Conservation (phyloP, 2,329 filamentous ascomycete genomes). For the Penicillium sp. region DNA sequence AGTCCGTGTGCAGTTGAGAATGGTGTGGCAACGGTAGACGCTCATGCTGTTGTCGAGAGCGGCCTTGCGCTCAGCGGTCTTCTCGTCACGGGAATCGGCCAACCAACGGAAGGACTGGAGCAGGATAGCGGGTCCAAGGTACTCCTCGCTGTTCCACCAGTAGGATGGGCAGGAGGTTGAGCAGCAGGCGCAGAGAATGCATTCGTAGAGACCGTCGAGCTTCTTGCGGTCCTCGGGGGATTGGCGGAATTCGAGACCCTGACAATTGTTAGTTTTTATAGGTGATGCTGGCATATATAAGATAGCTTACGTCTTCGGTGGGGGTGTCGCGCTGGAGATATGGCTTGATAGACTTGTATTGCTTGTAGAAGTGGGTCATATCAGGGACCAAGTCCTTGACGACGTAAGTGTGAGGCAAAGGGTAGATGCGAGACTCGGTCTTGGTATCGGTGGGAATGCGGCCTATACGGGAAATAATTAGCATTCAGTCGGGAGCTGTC, state of each 20-base stretch:
- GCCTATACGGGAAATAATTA: constrained; percentile 55
- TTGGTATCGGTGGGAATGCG: constrained; percentile 82
- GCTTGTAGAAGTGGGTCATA: constrained; percentile 98
- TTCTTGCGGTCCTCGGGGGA: constrained; percentile 89
- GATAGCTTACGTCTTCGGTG: constrained; percentile 69
- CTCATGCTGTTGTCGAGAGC: constrained; percentile 98
- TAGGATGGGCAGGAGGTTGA: constrained; percentile 99
- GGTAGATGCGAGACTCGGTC: constrained; percentile 91
- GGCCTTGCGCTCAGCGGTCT: constrained; percentile 79
- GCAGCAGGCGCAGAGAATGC: constrained; percentile 99
- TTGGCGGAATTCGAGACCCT: constrained; percentile 93
- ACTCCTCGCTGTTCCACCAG: constrained; percentile 99
- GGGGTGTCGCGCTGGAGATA: constrained; percentile 91
- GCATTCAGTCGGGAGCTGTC: neutral
- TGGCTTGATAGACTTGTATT: constrained; percentile 99
- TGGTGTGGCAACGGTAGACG: constrained; percentile 98
- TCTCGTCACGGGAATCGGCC: constrained; percentile 90
- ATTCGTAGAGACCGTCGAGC: constrained; percentile 97
- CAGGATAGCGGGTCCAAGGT: constrained; percentile 93
- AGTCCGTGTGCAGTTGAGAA: constrained; percentile 95
- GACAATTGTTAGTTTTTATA: constrained; percentile 3
- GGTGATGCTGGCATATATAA: constrained; percentile 18
- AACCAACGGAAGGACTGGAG: constrained; percentile 98
- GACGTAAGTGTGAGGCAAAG: constrained; percentile 95
- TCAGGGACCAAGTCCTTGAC: constrained; percentile 99